Evolutionary conservation across 2,329 filamentous ascomycete genomes (phyloP), one percentile per base, ranked within the genome.

Genomic region (Penicillium glabrum): DNA sequence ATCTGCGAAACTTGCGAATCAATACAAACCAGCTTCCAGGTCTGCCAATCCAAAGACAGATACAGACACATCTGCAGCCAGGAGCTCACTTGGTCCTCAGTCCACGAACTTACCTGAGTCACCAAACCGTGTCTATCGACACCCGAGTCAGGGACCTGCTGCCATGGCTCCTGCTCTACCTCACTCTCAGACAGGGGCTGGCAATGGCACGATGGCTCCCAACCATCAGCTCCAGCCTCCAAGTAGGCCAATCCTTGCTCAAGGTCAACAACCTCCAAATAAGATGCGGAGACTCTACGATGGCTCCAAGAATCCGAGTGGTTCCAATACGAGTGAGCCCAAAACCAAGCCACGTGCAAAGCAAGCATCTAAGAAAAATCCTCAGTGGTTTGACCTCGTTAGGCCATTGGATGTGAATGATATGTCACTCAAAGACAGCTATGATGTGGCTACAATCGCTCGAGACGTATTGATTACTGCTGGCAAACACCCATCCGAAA

Each of bases 401-500:
- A 74, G 80, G 59, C 73, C 75, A 0, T 65, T 86, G 16, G 67
- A 74, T 3, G 63, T 66, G 49, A 59, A 61, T 24, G 71, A 79
- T 49, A 73, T 74, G 3, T 58, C 74, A 5, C 57, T 77, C 26
- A 82, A 81, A 58, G 77, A 77, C 6, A 77, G 72, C 16, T 89
- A 89, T 65, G 80, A 88, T 64, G 79, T 82, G 1, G 78, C 80
- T 45, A 88, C 84, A 0, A 86, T 89, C 58, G 86, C 86, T 5
- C 75, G 84, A 50, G 85, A 88, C 67, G 79, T 89, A 7, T 73
- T 89, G 11, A 80, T 88, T 49, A 83, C 84, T 16, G 79, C 84
- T 13, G 84, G 84, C 16, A 81, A 82, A 56, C 86, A 89, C 67
- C 86, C 86, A 0, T 80, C 80, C 10, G 82, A 86, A 69, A 72